Evolutionary conservation across 805 yeast species (phyloP).

Genomic region (Candida golubevii): DNA sequence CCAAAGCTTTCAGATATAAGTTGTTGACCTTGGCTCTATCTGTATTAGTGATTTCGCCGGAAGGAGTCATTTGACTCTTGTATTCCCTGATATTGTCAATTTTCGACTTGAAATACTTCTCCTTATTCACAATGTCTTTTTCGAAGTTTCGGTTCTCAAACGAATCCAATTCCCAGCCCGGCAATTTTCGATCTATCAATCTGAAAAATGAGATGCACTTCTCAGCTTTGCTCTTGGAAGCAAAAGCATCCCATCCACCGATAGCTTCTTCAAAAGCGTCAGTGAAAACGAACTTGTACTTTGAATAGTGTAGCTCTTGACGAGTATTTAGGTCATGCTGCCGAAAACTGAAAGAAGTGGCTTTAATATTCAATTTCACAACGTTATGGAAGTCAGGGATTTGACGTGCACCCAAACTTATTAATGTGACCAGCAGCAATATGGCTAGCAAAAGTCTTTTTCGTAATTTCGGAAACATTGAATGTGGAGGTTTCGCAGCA

Average conservation of each 20-base stretch:
- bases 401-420: conserved; percentile 5
- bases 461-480: conserved; percentile 3
- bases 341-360: conserved; percentile 2
- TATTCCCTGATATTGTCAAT: conserved; percentile 3
- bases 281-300: conserved; percentile 11
- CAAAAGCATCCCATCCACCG: conserved; percentile 13
- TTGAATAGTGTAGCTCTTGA: conserved; percentile 10
- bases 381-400: neutral
- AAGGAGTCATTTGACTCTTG: neutral
- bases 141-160: conserved; percentile 7
- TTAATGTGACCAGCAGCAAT: conserved; percentile 3
- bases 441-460: neutral
- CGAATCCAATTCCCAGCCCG: conserved; percentile 11
- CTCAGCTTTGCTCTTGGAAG: conserved; percentile 4
- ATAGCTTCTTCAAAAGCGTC: conserved; percentile 6
- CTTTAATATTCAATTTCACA: neutral
- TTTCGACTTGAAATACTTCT: conserved; percentile 2
- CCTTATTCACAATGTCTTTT: conserved; percentile 12
- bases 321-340: conserved; percentile 6
- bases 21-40: conserved; percentile 2
- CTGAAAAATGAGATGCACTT: conserved; percentile 12
- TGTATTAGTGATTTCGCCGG: conserved; percentile 3
- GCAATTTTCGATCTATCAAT: conserved; percentile 8
- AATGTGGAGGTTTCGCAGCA: too few relatives aligned
- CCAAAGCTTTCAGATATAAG: conserved; percentile 1